Conservation (phyloP, 805 yeast genomes). For the Zygosaccharomyces rouxii region DNA sequence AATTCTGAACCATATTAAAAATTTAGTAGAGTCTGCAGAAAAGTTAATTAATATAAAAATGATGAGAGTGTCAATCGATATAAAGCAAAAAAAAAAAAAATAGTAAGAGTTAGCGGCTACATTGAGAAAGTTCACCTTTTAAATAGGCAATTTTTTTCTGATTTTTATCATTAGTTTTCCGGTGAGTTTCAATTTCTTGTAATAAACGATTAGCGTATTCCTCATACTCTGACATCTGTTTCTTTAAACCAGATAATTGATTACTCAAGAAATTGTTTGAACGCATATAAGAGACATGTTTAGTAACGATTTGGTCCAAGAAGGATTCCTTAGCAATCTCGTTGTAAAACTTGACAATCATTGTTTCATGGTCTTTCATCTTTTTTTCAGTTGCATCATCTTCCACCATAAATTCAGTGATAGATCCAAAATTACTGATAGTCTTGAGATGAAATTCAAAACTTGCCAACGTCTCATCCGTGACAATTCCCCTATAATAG, state of each 20-base stretch:
- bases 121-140: slow-evolving; percentile 4
- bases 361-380: slow-evolving; percentile 11
- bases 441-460: slow-evolving; percentile 19
- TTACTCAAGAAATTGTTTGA: slow-evolving; percentile 24
- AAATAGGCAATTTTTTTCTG: slow-evolving; percentile 5
- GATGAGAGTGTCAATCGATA: background rate
- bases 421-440: slow-evolving; percentile 9
- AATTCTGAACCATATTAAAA: too few species aligned
- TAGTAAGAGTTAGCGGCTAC: background rate
- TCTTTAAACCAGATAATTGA: slow-evolving; percentile 20
- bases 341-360: slow-evolving; percentile 16
- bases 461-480: slow-evolving; percentile 17
- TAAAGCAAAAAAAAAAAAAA: background rate
- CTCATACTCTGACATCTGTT: slow-evolving; percentile 17
- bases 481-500: slow-evolving; percentile 22
- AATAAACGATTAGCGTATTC: slow-evolving; percentile 14
- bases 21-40: background rate
- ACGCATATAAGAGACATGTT: slow-evolving; percentile 22
- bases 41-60: background rate
- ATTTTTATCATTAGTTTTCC: slow-evolving; percentile 6
- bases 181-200: slow-evolving; percentile 10
- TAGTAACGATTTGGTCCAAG: slow-evolving; percentile 23
- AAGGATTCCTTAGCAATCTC: slow-evolving; percentile 22
- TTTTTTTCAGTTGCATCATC: slow-evolving; percentile 5
- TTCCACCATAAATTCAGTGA: background rate